These are phyloP conservation scores for Dictyostelium purpureum DNA, from an alignment of 78 protist genomes.

Conservation along the genomic window DNA sequence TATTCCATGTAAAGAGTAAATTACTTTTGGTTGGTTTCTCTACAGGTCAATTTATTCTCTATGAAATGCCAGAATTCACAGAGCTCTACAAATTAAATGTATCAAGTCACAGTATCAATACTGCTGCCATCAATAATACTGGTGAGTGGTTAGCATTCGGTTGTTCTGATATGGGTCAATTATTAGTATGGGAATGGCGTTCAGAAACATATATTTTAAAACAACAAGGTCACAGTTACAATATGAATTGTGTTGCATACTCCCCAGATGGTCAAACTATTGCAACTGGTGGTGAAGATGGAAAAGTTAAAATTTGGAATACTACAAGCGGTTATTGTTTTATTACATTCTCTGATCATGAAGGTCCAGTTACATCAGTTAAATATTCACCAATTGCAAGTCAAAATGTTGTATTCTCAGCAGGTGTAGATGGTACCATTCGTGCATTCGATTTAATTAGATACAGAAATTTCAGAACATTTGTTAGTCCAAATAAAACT, in stretches of 20 bases:
- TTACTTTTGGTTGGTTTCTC: constrained; percentile 88
- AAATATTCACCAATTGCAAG: constrained; percentile 59
- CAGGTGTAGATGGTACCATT: constrained; percentile 94
- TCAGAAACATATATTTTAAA: constrained; percentile 89
- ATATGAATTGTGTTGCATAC: constrained; percentile 85
- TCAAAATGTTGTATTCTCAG: constrained; percentile 85
- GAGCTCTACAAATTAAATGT: constrained; percentile 84
- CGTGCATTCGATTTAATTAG: constrained; percentile 95
- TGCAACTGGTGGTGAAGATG: constrained; percentile 95
- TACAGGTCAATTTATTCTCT: constrained; percentile 90
- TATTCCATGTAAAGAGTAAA: constrained; percentile 26
- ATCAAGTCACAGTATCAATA: constrained; percentile 28
- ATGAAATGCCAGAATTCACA: constrained; percentile 76
- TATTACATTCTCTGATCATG: constrained; percentile 95
- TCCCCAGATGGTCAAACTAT: constrained; percentile 90
- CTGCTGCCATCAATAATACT: constrained; percentile 82
- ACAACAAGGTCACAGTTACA: constrained; percentile 88
- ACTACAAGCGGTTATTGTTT: constrained; percentile 90
- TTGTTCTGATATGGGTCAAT: constrained; percentile 84
- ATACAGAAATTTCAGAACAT: constrained; percentile 93
- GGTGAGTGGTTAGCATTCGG: constrained; percentile 98
- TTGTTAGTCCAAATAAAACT: constrained; percentile 68
- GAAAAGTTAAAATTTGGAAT: constrained; percentile 93
- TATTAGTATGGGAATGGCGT: constrained; percentile 98
- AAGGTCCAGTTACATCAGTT: constrained; percentile 86